These are phyloP conservation scores for Dipodascus geniculatus DNA, from an alignment of 805 yeast genomes.

Conservation along the genomic window DNA sequence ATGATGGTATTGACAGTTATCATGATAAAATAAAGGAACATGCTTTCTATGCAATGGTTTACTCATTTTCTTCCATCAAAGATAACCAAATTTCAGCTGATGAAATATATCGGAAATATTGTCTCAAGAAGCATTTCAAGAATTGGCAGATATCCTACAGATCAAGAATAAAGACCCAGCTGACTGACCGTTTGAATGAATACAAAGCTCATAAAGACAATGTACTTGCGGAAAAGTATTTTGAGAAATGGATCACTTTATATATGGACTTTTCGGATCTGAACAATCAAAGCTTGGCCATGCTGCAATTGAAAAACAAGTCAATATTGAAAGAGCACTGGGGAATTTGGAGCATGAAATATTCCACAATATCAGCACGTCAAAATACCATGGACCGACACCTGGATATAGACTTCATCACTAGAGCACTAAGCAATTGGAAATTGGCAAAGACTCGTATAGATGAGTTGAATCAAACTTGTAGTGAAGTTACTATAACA, in stretches of 20 bases:
- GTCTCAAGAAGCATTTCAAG: background rate
- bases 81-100: background rate
- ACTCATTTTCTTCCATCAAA: background rate
- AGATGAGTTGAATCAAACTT: conserved; percentile 7
- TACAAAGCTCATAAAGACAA: background rate
- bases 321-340: background rate
- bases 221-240: background rate
- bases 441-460: background rate
- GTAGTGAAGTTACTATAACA: conserved; percentile 7
- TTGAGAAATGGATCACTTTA: background rate
- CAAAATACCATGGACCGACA: background rate
- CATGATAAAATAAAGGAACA: background rate
- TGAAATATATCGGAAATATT: background rate
- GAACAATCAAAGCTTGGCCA: background rate
- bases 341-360: background rate
- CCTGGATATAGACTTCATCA: background rate
- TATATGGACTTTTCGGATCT: background rate
- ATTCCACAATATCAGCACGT: background rate
- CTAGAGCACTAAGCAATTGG: conserved; percentile 7
- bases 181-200: background rate
- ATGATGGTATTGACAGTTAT: background rate
- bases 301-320: background rate
- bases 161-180: background rate
- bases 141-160: background rate
- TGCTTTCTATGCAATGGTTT: background rate